phyloP scores from a whole-genome alignment of 2,329 filamentous ascomycete genomes.

The Trichoderma sp. region DNA sequence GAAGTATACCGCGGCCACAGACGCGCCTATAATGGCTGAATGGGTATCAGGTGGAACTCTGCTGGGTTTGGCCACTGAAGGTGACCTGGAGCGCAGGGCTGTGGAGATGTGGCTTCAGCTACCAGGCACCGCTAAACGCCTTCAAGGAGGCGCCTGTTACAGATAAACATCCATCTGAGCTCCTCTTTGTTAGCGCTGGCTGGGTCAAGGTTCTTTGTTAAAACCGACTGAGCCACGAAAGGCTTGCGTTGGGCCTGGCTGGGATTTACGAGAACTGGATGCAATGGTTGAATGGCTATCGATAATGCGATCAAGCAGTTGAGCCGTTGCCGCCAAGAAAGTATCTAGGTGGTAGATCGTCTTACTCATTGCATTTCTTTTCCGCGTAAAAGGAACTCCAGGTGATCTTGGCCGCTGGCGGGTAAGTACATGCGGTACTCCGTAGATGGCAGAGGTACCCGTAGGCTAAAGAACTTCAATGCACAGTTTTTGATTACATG shows the following conservation, averaged over 20 bases:
- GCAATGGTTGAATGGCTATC: neutral
- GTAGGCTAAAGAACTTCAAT: neutral
- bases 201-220: neutral
- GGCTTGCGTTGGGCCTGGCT: neutral
- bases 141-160: neutral
- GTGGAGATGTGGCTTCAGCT: neutral
- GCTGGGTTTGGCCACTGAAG: neutral
- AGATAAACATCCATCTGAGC: neutral
- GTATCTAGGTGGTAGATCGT: neutral
- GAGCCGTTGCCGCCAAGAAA: neutral
- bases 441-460: neutral
- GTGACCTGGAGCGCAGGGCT: neutral
- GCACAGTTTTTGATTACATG: neutral
- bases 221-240: neutral
- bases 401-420: neutral
- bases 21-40: slow-evolving; percentile 5
- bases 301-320: neutral
- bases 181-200: neutral
- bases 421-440: neutral
- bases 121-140: neutral
- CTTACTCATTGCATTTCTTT: neutral
- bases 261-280: neutral
- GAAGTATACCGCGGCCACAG: slow-evolving; percentile 18
- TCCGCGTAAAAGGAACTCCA: neutral
- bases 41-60: neutral